Evolutionary conservation across 257 asterid genomes (phyloP), one percentile per base, ranked within the genome.

Genomic region (Rhazya stricta): DNA sequence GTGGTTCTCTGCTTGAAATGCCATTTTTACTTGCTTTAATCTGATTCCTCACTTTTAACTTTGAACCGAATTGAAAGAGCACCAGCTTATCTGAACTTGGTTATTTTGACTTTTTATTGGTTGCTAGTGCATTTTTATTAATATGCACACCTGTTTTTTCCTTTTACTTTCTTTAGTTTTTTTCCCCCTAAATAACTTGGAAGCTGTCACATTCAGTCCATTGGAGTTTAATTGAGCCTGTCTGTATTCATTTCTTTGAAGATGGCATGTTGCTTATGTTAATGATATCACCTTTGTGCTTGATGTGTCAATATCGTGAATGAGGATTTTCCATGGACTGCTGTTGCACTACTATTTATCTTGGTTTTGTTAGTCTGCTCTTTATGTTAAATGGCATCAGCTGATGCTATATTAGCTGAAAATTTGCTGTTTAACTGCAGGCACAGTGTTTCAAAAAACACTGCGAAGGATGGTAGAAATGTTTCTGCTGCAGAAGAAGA

Each of bases 391-490:
- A 63, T 53, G 48, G 18, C 12, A 50, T 42, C 23, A 61, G 19
- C 23, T 23, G 50, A 37, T 1, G 8, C 48, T 3, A 37, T 10
- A 21, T 36, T 30, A 21, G 48, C n/a, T 13, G 43, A 66, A 21
- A 19, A 3, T 66, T 19, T 76, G 25, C 53, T 67, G 75, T 27
- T 77, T 77, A 50, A 74, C 69, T 78, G 74, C 84, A 94, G 99
- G 99, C 97, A 94, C 79, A 92, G 96, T 80, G 89, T 87, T 82
- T 87, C 87, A 72, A 94, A 85, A 85, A 80, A 53, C 82, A 82
- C 88, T 30, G 69, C 82, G 63, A 89, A 89, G 86, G 91, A 87
- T 60, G 86, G 81, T 56, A 87, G 80, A 82, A 84, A 82, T 73
- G 84, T 87, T 76, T 81, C 86, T 79, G 88, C 85, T 61, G 83